A percentile compares a stretch with the other conserved stretches of the same genome.
phyloP scores from a whole-genome alignment of 495 filamentous ascomycete species.

The Penicillium psychrofluorescens region DNA sequence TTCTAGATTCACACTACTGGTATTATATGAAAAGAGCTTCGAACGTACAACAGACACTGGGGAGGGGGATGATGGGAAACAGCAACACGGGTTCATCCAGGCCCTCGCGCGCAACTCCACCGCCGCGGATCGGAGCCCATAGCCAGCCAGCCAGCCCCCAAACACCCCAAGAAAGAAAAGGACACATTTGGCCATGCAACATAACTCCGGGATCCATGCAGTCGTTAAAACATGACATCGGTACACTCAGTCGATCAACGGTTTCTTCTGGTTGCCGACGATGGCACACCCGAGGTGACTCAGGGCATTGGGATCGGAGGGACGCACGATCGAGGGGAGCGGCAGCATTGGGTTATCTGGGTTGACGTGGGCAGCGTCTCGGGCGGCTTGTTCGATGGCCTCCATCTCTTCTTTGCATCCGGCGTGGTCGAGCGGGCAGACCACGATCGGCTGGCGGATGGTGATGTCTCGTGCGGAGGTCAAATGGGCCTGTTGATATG shows the following conservation, averaged over 20 bases:
- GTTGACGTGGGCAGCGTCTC: constrained; percentile 80
- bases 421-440: constrained; percentile 91
- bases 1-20: background rate
- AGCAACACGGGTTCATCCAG: background rate
- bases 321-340: constrained; percentile 69
- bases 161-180: constrained; percentile 13
- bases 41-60: too few species aligned
- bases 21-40: background rate
- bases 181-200: constrained; percentile 21
- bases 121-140: constrained; percentile 8
- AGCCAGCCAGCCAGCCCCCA: background rate
- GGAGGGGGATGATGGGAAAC: background rate
- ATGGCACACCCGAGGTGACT: constrained; percentile 73
- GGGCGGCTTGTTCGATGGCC: constrained; percentile 89
- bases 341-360: constrained; percentile 86
- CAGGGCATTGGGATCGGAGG: constrained; percentile 69
- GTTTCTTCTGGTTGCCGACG: constrained; percentile 79
- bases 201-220: constrained; percentile 40
- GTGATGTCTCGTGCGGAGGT: constrained; percentile 85
- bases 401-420: constrained; percentile 98
- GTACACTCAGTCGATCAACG: constrained; percentile 69
- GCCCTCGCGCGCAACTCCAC: constrained; percentile 2
- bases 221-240: constrained; percentile 29
- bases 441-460: constrained; percentile 88
- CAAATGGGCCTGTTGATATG: constrained; percentile 64